Conservation (phyloP, 768 basidiomycete species). For the Suillus spraguei region DNA sequence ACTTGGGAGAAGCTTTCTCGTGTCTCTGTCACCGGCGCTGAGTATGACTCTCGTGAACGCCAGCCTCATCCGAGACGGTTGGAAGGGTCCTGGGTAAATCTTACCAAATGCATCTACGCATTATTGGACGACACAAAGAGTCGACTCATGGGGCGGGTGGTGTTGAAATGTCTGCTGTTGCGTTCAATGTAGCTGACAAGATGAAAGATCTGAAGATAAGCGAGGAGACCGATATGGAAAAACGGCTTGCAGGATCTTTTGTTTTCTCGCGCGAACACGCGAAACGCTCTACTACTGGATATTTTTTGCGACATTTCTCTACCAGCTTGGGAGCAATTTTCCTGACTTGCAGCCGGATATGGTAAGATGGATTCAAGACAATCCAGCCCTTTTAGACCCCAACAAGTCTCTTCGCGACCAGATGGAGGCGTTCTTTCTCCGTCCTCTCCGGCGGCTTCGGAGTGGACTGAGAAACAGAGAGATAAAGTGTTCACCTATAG, state of each 20-base stretch:
- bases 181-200: neutral
- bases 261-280: neutral
- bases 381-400: neutral
- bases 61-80: neutral
- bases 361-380: neutral
- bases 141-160: neutral
- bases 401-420: neutral
- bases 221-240: neutral
- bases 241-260: neutral
- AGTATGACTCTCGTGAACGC: neutral
- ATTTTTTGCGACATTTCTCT: neutral
- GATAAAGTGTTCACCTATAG: too few species aligned
- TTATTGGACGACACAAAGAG: neutral
- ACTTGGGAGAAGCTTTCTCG: neutral
- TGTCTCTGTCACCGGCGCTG: neutral
- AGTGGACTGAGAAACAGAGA: too few species aligned
- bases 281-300: neutral
- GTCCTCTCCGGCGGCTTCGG: neutral
- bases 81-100: neutral
- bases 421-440: neutral
- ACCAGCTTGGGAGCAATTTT: neutral
- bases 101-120: neutral
- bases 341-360: fast-evolving
- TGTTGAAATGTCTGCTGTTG: neutral
- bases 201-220: neutral